phyloP scores from a whole-genome alignment of 768 basidiomycete genomes.

The Pleurotus sapidus region DNA sequence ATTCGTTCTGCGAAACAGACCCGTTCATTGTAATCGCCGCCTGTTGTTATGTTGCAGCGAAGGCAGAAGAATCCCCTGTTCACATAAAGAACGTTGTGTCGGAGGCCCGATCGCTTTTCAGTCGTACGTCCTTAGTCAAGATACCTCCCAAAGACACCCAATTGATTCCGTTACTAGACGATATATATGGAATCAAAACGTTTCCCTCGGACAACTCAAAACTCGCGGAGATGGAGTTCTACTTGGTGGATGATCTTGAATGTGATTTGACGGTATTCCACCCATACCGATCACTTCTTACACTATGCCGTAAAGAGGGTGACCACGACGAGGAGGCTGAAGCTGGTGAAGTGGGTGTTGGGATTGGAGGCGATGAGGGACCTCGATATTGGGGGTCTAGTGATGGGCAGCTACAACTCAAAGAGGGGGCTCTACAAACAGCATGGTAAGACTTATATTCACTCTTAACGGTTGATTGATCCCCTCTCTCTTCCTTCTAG shows the following conservation, averaged over 20 bases:
- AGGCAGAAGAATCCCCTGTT: slow-evolving; percentile 93
- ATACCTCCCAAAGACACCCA: not conserved
- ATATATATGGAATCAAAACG: slow-evolving; percentile 70
- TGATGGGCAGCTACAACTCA: slow-evolving; percentile 73
- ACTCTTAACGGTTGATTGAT: not conserved
- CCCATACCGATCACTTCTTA: slow-evolving; percentile 86
- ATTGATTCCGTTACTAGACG: slow-evolving; percentile 34
- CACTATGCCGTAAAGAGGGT: slow-evolving; percentile 67
- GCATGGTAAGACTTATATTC: slow-evolving; percentile 65
- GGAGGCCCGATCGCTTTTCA: slow-evolving; percentile 78
- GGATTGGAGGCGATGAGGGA: slow-evolving; percentile 46
- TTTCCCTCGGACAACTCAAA: slow-evolving; percentile 89
- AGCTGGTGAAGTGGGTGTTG: slow-evolving; percentile 55
- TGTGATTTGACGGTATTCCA: slow-evolving; percentile 94
- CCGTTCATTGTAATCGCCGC: slow-evolving; percentile 90
- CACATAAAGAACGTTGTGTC: slow-evolving; percentile 91
- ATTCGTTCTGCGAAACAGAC: slow-evolving; percentile 93
- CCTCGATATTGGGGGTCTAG: slow-evolving; percentile 78
- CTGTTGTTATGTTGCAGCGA: slow-evolving; percentile 94
- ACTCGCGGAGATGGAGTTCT: slow-evolving; percentile 99
- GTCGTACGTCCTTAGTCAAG: slow-evolving; percentile 40
- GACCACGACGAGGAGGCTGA: slow-evolving; percentile 44
- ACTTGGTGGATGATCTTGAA: slow-evolving; percentile 93
- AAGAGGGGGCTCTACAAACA: slow-evolving; percentile 77
- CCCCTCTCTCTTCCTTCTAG: slow-evolving; percentile 34